Evolutionary conservation across 805 yeast genomes (phyloP).

Genomic region (Saccharomycopsis fermentans): DNA sequence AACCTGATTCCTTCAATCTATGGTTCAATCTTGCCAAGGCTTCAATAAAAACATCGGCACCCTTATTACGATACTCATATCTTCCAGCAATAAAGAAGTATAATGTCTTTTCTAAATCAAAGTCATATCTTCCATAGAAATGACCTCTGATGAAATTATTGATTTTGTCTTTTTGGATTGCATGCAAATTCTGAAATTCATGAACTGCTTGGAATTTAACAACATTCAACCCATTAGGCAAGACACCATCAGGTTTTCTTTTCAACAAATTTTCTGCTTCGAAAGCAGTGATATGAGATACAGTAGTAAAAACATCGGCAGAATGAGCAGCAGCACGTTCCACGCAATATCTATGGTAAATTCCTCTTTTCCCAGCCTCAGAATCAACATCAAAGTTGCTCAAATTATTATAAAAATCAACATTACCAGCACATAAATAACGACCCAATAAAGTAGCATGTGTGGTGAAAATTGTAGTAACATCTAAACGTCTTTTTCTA

Average conservation of each 20-base stretch:
- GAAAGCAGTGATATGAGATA: slow-evolving; percentile 93
- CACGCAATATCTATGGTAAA: slow-evolving; percentile 92
- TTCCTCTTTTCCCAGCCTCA: slow-evolving; percentile 96
- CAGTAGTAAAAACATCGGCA: slow-evolving; percentile 95
- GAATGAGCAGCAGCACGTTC: slow-evolving; percentile 95
- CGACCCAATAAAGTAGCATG: slow-evolving; percentile 95
- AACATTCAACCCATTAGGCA: slow-evolving; percentile 94
- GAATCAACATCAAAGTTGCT: slow-evolving; percentile 89
- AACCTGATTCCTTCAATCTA: slow-evolving; percentile 66
- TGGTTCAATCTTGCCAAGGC: slow-evolving; percentile 87
- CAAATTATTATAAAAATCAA: slow-evolving; percentile 89
- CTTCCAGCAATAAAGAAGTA: slow-evolving; percentile 96
- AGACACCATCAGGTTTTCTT: slow-evolving; percentile 94
- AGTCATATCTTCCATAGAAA: slow-evolving; percentile 93
- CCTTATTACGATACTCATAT: slow-evolving; percentile 93
- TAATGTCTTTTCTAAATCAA: slow-evolving; percentile 85
- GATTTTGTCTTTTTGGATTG: slow-evolving; percentile 80
- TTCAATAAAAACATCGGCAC: slow-evolving; percentile 92
- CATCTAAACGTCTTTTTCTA: slow-evolving; percentile 83
- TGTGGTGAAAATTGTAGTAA: slow-evolving; percentile 92
- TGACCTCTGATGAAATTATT: slow-evolving; percentile 94
- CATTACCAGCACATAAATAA: slow-evolving; percentile 91
- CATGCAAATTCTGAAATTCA: slow-evolving; percentile 95
- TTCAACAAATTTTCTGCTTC: slow-evolving; percentile 89
- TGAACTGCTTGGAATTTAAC: slow-evolving; percentile 95